phyloP scores from a whole-genome alignment of 2,329 filamentous ascomycete genomes.

The Nigrospora sphaerica region DNA sequence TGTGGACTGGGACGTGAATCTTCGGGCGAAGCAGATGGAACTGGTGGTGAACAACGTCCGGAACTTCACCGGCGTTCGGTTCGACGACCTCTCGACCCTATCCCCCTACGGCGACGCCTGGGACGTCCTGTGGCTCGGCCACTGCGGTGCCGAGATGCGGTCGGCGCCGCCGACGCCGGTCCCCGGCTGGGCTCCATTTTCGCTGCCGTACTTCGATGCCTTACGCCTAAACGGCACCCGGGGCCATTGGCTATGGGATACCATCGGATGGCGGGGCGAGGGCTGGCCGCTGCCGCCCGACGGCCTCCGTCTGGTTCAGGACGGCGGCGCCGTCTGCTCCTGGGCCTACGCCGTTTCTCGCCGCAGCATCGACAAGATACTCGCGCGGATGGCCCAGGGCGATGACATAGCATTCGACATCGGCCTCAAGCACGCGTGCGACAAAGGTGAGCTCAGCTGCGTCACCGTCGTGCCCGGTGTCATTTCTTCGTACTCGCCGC shows the following conservation, averaged over 20 bases:
- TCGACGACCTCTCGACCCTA: constrained; percentile 8
- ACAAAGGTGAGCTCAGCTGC: constrained; percentile 19
- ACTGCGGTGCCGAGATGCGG: constrained; percentile 24
- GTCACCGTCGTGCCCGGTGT: constrained; percentile 28
- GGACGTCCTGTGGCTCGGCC: constrained; percentile 30
- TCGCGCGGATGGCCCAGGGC: constrained; percentile 17
- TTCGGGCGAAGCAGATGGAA: constrained; percentile 21
- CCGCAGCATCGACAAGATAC: constrained; percentile 22
- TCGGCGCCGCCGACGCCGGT: constrained; percentile 8
- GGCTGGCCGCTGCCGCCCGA: constrained; percentile 1
- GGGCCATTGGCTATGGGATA: not conserved
- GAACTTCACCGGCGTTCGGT: constrained; percentile 12
- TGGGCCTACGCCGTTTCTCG: constrained; percentile 21
- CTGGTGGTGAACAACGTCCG: constrained; percentile 21
- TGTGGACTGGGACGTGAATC: constrained; percentile 30
- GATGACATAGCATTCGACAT: constrained; percentile 27
- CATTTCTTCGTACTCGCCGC: constrained; percentile 25
- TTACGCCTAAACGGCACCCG: not conserved
- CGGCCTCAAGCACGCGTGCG: constrained; percentile 21
- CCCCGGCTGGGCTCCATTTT: not conserved
- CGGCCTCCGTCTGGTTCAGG: constrained; percentile 17
- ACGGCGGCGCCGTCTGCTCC: constrained; percentile 17
- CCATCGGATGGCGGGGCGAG: not conserved
- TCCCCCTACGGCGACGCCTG: constrained; percentile 21
- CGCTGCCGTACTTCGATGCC: not conserved